Percentiles rank a stretch among this genome's conserved stretches.
These are phyloP conservation scores for Melastoma candidum DNA, from an alignment of 441 rosid species.

Conservation along the genomic window DNA sequence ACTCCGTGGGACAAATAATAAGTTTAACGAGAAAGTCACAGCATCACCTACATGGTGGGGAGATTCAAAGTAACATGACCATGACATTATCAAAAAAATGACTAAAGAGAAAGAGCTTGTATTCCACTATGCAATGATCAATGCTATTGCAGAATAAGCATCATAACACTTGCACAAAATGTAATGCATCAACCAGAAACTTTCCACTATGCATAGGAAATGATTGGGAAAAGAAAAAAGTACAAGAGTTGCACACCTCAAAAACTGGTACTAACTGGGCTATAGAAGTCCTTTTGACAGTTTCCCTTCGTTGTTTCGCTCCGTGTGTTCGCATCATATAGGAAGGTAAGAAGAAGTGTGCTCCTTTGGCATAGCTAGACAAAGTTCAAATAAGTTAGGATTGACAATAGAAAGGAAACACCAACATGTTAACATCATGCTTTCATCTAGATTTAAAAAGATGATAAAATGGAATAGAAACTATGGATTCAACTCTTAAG, in stretches of 20 bases:
- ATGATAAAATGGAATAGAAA: too few species aligned
- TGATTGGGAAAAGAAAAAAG: constrained; percentile 4
- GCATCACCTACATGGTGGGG: neutral
- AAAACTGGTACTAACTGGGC: constrained; percentile 59
- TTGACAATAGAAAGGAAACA: constrained; percentile 14
- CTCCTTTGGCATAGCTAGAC: constrained; percentile 76
- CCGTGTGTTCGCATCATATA: constrained; percentile 90
- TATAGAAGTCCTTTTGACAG: constrained; percentile 52
- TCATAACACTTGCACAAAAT: too few species aligned
- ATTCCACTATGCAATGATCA: neutral
- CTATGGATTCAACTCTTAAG: too few species aligned
- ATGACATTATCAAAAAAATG: too few species aligned
- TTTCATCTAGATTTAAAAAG: neutral
- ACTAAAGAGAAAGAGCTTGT: too few species aligned
- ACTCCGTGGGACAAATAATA: neutral
- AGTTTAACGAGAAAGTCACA: constrained; percentile 10
- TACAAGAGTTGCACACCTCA: constrained; percentile 44
- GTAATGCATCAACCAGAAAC: neutral
- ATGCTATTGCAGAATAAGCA: neutral
- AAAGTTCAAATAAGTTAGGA: constrained; percentile 5
- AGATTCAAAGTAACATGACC: too few species aligned
- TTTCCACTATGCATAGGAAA: neutral
- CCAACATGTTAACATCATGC: constrained; percentile 5
- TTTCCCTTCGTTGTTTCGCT: constrained; percentile 69
- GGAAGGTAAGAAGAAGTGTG: constrained; percentile 82